phyloP scores from a whole-genome alignment of 2,329 filamentous ascomycete species.

The Hymenotorrendiella dingleyae region DNA sequence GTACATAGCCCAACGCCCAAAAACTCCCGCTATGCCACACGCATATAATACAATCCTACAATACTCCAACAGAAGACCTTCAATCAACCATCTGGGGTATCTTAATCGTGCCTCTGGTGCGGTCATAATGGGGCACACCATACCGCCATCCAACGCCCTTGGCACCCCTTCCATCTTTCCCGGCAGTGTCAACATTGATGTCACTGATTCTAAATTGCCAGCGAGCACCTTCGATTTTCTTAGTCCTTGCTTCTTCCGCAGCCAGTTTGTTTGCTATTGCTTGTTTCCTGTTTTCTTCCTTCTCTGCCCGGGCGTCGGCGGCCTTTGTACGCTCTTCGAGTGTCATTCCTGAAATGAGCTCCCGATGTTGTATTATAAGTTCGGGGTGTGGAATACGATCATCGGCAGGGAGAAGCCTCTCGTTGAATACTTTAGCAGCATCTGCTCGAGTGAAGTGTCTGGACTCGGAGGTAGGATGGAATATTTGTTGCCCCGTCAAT shows the following conservation, averaged over 20 bases:
- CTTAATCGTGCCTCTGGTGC: constrained; percentile 59
- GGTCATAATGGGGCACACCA: constrained; percentile 56
- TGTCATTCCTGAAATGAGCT: constrained; percentile 35
- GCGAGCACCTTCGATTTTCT: constrained; percentile 40
- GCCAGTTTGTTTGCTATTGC: constrained; percentile 30
- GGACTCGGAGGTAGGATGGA: constrained; percentile 57
- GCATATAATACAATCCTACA: constrained; percentile 8
- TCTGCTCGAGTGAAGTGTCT: constrained; percentile 58
- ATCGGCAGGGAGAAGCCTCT: constrained; percentile 54
- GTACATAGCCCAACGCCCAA: constrained; percentile 11
- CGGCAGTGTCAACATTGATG: constrained; percentile 51
- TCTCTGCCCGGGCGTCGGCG: constrained; percentile 30
- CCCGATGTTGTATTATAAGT: constrained; percentile 50
- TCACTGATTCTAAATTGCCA: constrained; percentile 60
- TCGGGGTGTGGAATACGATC: constrained; percentile 56
- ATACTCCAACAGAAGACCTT: constrained; percentile 2
- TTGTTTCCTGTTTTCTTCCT: constrained; percentile 40
- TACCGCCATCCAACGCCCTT: constrained; percentile 56
- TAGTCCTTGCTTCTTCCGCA: constrained; percentile 37
- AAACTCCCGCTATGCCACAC: constrained; percentile 12
- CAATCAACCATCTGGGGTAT: constrained; percentile 54
- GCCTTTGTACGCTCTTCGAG: constrained; percentile 26
- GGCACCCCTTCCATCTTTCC: constrained; percentile 45
- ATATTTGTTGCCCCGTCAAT: constrained; percentile 58
- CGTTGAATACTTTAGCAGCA: constrained; percentile 59